A percentile compares a stretch with the other conserved stretches of the same genome.
Conservation (phyloP, 2,329 filamentous ascomycete species). For the Aspergillus fischeri region DNA sequence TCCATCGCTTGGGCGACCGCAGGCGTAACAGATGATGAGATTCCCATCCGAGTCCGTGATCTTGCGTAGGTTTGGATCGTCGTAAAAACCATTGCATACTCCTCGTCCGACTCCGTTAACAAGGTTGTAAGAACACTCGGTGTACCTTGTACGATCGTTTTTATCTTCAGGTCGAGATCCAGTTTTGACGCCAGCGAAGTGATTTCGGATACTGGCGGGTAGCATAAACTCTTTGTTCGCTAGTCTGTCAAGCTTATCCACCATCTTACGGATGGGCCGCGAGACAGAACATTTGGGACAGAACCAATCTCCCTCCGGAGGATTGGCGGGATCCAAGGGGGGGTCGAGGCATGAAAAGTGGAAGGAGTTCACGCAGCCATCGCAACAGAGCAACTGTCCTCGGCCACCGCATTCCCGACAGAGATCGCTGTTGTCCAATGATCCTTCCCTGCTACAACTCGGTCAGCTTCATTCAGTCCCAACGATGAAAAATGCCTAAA, state of each 20-base stretch:
- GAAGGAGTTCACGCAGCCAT: conserved; percentile 84
- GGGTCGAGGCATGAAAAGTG: conserved; percentile 88
- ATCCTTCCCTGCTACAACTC: conserved; percentile 16
- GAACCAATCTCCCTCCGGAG: conserved; percentile 73
- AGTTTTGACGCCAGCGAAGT: conserved; percentile 75
- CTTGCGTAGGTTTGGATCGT: conserved; percentile 41
- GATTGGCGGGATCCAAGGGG: conserved; percentile 59
- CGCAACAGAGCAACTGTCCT: conserved; percentile 87
- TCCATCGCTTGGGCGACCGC: conserved; percentile 61
- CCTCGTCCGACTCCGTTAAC: conserved; percentile 14
- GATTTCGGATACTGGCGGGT: conserved; percentile 65
- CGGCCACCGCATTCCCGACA: conserved; percentile 81
- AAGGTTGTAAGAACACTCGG: conserved; percentile 10
- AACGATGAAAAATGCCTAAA: background rate
- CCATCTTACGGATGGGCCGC: conserved; percentile 60
- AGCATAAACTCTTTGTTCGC: conserved; percentile 71
- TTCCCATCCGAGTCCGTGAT: conserved; percentile 69
- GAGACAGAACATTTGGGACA: conserved; percentile 61
- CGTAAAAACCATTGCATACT: conserved; percentile 20
- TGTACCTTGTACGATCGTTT: conserved; percentile 23
- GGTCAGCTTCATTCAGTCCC: conserved; percentile 10
- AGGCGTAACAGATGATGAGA: conserved; percentile 71
- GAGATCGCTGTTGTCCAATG: conserved; percentile 75
- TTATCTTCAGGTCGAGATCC: conserved; percentile 71
- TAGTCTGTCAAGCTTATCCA: conserved; percentile 62